A percentile compares a stretch with the other conserved stretches of the same genome.
These are phyloP conservation scores for Psilocybe cubensis DNA, from an alignment of 768 basidiomycete genomes.

Conservation along the genomic window DNA sequence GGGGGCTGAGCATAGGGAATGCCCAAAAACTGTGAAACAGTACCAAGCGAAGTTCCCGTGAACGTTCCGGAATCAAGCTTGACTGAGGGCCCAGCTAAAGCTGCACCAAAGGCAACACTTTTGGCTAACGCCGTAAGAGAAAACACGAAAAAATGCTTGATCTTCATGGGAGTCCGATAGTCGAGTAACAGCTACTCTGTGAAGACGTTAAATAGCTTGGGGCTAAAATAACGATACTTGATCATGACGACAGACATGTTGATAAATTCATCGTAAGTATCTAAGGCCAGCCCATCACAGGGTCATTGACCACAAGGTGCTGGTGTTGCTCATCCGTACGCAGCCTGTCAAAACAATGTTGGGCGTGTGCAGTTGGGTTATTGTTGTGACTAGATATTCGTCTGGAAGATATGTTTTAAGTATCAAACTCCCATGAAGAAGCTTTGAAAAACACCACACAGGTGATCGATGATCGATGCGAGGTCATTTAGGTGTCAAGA, in stretches of 20 bases:
- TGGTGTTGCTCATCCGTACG: neutral
- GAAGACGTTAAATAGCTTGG: neutral
- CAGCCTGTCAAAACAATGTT: neutral
- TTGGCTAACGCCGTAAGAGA: too few relatives aligned
- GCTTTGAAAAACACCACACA: neutral
- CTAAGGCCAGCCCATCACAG: neutral
- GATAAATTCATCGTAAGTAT: neutral
- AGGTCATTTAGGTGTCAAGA: neutral
- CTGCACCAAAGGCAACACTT: neutral
- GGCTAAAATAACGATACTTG: neutral
- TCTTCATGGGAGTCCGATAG: neutral
- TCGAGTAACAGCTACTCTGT: neutral
- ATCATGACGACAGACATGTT: neutral
- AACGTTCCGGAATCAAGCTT: constrained; percentile 47
- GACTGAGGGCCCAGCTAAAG: constrained; percentile 8
- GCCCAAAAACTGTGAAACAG: constrained; percentile 46
- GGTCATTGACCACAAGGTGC: neutral
- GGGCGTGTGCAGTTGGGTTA: neutral
- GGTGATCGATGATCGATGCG: neutral
- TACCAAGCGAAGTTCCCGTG: constrained; percentile 42
- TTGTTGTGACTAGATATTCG: neutral
- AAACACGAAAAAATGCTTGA: neutral
- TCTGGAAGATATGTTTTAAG: neutral
- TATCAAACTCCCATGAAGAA: neutral
- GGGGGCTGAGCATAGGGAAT: constrained; percentile 63